Conservation (phyloP, 208 protist genomes). For the Leishmania tarentolae region DNA sequence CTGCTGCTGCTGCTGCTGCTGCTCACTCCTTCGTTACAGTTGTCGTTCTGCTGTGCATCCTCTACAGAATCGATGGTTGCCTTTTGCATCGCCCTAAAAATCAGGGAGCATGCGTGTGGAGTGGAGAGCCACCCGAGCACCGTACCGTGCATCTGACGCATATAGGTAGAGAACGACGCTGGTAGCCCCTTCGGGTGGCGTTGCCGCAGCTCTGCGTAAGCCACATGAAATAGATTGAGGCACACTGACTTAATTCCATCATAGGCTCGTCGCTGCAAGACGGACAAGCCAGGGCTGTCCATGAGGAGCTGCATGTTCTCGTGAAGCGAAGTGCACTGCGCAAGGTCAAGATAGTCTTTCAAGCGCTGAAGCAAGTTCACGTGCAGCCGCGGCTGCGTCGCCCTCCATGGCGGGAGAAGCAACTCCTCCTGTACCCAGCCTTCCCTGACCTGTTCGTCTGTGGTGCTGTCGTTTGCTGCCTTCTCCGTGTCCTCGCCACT, state of each 20-base stretch:
- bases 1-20: not conserved
- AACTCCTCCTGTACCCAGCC: conserved; percentile 68
- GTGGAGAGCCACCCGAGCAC: conserved; percentile 62
- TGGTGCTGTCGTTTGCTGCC: not conserved
- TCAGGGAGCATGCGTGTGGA: conserved; percentile 59
- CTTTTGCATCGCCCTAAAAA: conserved; percentile 5
- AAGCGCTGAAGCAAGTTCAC: conserved; percentile 71
- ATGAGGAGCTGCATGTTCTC: conserved; percentile 54
- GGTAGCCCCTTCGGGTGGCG: conserved; percentile 31
- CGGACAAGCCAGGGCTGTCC: conserved; percentile 67
- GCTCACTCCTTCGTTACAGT: not conserved
- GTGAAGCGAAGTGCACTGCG: conserved; percentile 43
- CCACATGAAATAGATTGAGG: conserved; percentile 73
- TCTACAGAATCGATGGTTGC: not conserved
- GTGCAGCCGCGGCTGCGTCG: conserved; percentile 43
- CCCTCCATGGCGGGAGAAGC: conserved; percentile 47
- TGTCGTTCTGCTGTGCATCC: not conserved
- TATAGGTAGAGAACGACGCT: conserved; percentile 53
- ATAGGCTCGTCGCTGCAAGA: conserved; percentile 80
- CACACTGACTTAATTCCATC: conserved; percentile 67
- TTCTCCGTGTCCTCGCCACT: conserved; percentile 33
- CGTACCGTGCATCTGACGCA: conserved; percentile 40
- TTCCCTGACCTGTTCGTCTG: conserved; percentile 19
- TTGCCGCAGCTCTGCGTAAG: conserved; percentile 77
- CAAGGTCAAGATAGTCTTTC: conserved; percentile 57